Evolutionary conservation across 1,284 basidiomycete species (phyloP).

Genomic region (Ustilago lituana): DNA sequence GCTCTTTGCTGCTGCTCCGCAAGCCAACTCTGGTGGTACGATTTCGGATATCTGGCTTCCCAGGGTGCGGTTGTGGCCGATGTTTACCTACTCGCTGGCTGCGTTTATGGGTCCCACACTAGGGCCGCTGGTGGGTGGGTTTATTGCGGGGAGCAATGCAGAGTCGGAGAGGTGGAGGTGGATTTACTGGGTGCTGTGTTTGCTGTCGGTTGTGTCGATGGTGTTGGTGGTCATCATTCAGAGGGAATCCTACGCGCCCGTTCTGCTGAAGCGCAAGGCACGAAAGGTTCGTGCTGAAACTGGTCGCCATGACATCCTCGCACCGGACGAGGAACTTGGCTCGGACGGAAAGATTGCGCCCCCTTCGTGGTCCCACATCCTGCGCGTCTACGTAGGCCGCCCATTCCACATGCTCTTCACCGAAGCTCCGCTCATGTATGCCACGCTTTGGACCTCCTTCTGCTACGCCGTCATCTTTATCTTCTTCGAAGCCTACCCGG

Average conservation of each 20-base stretch:
- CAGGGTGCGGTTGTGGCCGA: conserved; percentile 35
- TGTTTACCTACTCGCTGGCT: conserved; percentile 45
- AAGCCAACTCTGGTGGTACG: conserved; percentile 36
- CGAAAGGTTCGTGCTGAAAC: conserved; percentile 7
- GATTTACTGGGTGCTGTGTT: conserved; percentile 44
- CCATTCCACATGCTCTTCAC: conserved; percentile 46
- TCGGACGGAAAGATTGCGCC: conserved; percentile 21
- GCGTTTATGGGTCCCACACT: conserved; percentile 46
- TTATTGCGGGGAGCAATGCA: conserved; percentile 17
- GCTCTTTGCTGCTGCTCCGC: conserved; percentile 46
- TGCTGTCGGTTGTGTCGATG: conserved; percentile 30
- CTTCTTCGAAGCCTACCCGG: conserved; percentile 51
- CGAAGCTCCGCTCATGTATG: conserved; percentile 43
- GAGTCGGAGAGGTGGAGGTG: conserved; percentile 36
- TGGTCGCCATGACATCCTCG: conserved; percentile 21
- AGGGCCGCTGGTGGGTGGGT: conserved; percentile 33
- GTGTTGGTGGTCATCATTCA: conserved; percentile 22
- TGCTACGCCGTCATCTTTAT: conserved; percentile 49
- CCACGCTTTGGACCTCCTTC: conserved; percentile 40
- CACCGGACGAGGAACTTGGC: conserved; percentile 16
- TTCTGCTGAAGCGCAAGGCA: conserved; percentile 38
- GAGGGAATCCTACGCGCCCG: conserved; percentile 44
- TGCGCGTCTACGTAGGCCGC: conserved; percentile 32
- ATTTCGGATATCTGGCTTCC: conserved; percentile 43
- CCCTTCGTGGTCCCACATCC: conserved; percentile 19